Evolutionary conservation across 2,329 filamentous ascomycete species (phyloP).

Genomic region (Phyllosticta citribraziliensis): DNA sequence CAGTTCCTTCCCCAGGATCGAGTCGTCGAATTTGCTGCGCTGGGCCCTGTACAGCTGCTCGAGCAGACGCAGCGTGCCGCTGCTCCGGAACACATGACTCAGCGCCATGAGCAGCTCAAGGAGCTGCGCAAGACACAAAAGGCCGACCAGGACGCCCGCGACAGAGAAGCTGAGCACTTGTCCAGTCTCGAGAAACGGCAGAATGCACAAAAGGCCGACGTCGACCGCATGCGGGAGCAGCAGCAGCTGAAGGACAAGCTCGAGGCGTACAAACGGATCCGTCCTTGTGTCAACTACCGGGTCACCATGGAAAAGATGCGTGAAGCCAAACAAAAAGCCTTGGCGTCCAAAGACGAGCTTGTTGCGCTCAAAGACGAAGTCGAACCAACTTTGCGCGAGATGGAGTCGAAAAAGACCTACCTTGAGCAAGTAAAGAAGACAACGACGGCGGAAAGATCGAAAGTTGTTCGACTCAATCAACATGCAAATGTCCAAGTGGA

Average conservation of each 20-base stretch:
- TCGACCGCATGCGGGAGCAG: conserved; percentile 71
- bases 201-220: conserved; percentile 64
- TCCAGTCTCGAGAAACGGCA: conserved; percentile 63
- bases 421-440: conserved; percentile 43
- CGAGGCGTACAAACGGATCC: conserved; percentile 53
- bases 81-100: conserved; percentile 68
- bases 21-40: conserved; percentile 83
- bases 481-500: conserved; percentile 35
- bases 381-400: conserved; percentile 59
- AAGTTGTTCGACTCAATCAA: conserved; percentile 46
- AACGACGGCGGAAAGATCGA: conserved; percentile 36
- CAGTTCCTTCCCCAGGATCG: conserved; percentile 95
- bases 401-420: conserved; percentile 63
- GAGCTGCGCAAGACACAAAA: conserved; percentile 60
- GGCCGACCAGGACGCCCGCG: conserved; percentile 47
- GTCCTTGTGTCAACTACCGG: conserved; percentile 57
- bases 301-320: conserved; percentile 40
- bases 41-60: conserved; percentile 72
- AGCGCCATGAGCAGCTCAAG: conserved; percentile 69
- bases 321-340: conserved; percentile 42
- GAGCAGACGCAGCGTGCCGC: conserved; percentile 82
- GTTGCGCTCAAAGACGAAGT: conserved; percentile 51
- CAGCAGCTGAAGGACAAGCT: conserved; percentile 57
- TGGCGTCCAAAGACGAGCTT: conserved; percentile 41
- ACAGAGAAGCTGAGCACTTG: conserved; percentile 53